These are phyloP conservation scores for Picea glauca DNA, from an alignment of 75 land plant species.

Conservation along the genomic window DNA sequence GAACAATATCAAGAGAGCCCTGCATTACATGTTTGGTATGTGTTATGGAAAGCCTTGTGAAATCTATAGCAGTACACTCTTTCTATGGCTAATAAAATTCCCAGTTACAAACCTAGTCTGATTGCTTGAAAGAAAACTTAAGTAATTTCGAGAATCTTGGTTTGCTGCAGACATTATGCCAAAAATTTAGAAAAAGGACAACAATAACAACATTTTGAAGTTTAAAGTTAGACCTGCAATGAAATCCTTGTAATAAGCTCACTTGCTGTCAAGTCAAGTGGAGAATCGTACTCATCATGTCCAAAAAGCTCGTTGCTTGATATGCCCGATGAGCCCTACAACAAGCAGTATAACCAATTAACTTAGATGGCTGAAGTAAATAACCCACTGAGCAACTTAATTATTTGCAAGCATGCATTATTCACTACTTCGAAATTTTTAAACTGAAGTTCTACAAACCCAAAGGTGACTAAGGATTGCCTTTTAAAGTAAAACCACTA, in stretches of 20 bases:
- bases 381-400: not conserved
- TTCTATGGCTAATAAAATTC: not conserved
- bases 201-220: not conserved
- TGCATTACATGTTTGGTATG: not conserved
- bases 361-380: not conserved
- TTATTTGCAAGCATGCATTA: not conserved
- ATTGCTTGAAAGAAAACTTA: not conserved
- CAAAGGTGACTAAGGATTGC: not conserved
- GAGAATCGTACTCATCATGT: slow-evolving; percentile 30
- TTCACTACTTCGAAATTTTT: not conserved
- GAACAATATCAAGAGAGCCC: not conserved
- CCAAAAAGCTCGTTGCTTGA: slow-evolving; percentile 97
- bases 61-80: not conserved
- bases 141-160: not conserved
- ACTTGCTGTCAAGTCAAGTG: slow-evolving; percentile 72
- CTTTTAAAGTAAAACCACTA: not conserved
- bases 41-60: not conserved
- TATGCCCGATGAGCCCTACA: slow-evolving; percentile 73
- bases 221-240: slow-evolving; percentile 59
- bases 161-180: not conserved
- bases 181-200: not conserved
- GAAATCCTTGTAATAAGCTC: slow-evolving; percentile 80
- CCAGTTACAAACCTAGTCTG: not conserved
- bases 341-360: not conserved
- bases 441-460: not conserved